Conservation (phyloP, 75 land plant genomes). For the Ceratopteris richardii region DNA sequence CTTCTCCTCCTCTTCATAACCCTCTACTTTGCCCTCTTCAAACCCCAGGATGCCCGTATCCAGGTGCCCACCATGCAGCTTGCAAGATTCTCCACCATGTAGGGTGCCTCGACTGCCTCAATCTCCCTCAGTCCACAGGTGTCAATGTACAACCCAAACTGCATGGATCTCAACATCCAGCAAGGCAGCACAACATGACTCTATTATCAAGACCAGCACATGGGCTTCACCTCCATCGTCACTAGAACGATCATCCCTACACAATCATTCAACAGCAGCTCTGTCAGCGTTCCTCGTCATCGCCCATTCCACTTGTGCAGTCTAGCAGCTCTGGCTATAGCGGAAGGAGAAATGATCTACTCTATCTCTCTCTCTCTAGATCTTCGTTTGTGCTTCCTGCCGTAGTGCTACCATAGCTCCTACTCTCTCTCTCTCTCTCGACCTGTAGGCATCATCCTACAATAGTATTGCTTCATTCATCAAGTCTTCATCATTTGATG, state of each 20-base stretch:
- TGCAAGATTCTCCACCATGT: too few relatives aligned
- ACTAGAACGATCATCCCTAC: not conserved
- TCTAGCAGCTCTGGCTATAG: not conserved
- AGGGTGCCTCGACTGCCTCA: not conserved
- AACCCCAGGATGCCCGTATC: not conserved
- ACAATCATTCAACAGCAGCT: not conserved
- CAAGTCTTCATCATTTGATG: constrained; percentile 9
- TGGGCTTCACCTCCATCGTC: constrained; percentile 1
- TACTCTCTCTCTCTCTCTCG: too few relatives aligned
- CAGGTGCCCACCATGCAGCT: constrained; percentile 7
- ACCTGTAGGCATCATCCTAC: too few relatives aligned
- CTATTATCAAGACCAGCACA: not conserved
- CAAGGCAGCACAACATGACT: constrained; percentile 4
- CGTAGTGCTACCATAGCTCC: not conserved
- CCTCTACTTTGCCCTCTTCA: constrained; percentile 8
- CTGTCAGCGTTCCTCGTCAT: not conserved
- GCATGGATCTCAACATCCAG: not conserved
- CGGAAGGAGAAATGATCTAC: not conserved
- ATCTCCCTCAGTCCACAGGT: not conserved
- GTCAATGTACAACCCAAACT: constrained; percentile 7
- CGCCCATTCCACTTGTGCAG: not conserved
- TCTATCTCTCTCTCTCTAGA: not conserved
- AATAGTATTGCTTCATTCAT: constrained; percentile 1
- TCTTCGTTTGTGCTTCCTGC: not conserved
- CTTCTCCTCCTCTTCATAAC: not conserved